Evolutionary conservation across 257 asterid genomes (phyloP).

Genomic region (Cinchona pubescens): DNA sequence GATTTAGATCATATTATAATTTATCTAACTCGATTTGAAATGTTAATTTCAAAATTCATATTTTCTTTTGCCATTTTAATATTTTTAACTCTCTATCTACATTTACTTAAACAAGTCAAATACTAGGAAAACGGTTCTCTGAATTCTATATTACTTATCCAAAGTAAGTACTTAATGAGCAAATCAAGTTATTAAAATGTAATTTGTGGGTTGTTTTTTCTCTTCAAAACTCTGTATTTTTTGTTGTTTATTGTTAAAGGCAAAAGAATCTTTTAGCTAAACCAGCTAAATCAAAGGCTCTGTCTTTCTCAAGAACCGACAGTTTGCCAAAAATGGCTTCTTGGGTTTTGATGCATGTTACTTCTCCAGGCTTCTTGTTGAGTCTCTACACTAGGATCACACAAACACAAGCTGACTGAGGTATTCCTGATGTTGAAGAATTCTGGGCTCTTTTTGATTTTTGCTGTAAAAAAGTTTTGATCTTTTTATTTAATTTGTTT

Average conservation of each 20-base stretch:
- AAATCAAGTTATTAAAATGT: background rate
- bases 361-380: conserved; percentile 14
- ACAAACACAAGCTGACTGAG: background rate
- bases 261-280: background rate
- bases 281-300: background rate
- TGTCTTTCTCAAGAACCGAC: conserved; percentile 15
- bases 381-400: background rate
- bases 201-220: background rate
- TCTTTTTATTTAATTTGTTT: background rate
- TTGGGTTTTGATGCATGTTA: conserved; percentile 13
- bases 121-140: conserved; percentile 6
- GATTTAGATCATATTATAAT: too few relatives aligned
- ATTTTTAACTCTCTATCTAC: too few relatives aligned
- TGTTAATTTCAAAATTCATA: too few relatives aligned
- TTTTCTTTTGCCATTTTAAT: too few relatives aligned
- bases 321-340: background rate
- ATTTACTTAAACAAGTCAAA: too few relatives aligned
- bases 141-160: background rate
- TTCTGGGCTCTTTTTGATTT: background rate
- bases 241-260: background rate
- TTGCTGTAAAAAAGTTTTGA: background rate
- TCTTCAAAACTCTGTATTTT: background rate
- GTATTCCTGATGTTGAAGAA: background rate
- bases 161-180: background rate
- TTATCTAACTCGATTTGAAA: too few relatives aligned